phyloP scores from a whole-genome alignment of 1,284 basidiomycete genomes.

The Leccinum cinnamomeum region DNA sequence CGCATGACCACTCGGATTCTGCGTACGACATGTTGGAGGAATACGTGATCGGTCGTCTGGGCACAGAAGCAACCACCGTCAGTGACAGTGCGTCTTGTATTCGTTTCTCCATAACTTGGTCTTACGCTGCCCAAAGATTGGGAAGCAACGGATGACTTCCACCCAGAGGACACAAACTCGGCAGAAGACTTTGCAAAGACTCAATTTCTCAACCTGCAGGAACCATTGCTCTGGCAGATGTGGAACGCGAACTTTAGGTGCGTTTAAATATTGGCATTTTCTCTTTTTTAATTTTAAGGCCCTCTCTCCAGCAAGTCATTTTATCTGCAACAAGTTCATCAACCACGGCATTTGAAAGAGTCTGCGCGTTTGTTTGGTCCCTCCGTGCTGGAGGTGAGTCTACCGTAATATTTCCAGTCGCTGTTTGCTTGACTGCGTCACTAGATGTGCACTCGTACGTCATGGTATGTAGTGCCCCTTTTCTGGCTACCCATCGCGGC shows the following conservation, averaged over 20 bases:
- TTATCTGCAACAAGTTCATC: constrained; percentile 95
- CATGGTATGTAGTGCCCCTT: constrained; percentile 93
- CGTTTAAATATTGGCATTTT: not conserved
- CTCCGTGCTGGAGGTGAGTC: constrained; percentile 73
- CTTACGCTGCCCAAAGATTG: constrained; percentile 56
- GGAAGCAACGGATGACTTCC: constrained; percentile 85
- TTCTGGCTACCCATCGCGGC: constrained; percentile 90
- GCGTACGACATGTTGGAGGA: constrained; percentile 94
- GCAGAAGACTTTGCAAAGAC: constrained; percentile 82
- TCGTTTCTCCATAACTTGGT: not conserved
- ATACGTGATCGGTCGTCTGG: constrained; percentile 80
- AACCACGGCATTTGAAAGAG: constrained; percentile 87
- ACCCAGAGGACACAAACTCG: constrained; percentile 84
- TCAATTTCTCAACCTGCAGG: constrained; percentile 89
- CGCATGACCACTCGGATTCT: constrained; percentile 91
- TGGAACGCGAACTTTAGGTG: constrained; percentile 81
- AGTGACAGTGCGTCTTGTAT: constrained; percentile 62
- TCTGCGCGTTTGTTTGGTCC: constrained; percentile 89
- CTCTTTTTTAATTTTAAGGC: not conserved
- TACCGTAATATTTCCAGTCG: not conserved
- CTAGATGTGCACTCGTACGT: constrained; percentile 81
- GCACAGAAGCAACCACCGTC: constrained; percentile 73
- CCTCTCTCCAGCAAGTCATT: constrained; percentile 74
- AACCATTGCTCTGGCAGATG: constrained; percentile 85
- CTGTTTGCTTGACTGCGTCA: constrained; percentile 5